Evolutionary conservation across 1,284 basidiomycete species (phyloP), one percentile per base, ranked within the genome.

Genomic region (Phylloboletellus chloephorus): DNA sequence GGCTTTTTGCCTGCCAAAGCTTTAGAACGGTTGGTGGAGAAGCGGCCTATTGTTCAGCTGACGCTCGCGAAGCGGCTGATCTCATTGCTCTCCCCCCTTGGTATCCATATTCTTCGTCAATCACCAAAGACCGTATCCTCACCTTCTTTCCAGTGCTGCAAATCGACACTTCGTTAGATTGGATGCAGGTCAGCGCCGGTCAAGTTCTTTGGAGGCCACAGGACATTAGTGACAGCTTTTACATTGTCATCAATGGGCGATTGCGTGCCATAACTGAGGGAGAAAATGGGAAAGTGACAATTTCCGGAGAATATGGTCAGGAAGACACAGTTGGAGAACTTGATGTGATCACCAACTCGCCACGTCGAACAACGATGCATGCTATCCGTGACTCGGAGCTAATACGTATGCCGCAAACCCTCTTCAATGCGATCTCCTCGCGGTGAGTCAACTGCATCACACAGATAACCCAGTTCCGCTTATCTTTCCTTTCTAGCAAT

Each of bases 311-410:
- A 67, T 97, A 95, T 56, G 94, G 96, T 31, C 94, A 98, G 62
- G 94, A 82, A 2, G 85, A 88, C 54, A 81, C 82, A 0, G 83
- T 85, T 36, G 87, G 87, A 22, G 93, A 97, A 60, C 73, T 98
- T n/a, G 96, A 98, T 59, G 95, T 96, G 37, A 98, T 99, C 55
- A 97, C 94, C 6, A 88, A 85, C 50, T 86, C 85, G n/a, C 76
- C 78, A 3, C 77, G 96, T 47, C 76, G 84, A 37, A 93, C 85
- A 41, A 98, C 95, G 1, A 79, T 98, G 8, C 95, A 98, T 64
- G 95, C 95, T 4, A 98, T 99, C 50, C 88, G 95, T 54, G 95
- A 99, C 61, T 93, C 92, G 0, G 96, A 99, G 63, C 73, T 99
- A n/a, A 96, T 94, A 31, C 74, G 93, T 33, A 97, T 99, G 85